Evolutionary conservation across 225 moss, liverwort and hornwort genomes (phyloP).

Genomic region (Thuidium tamariscinum): DNA sequence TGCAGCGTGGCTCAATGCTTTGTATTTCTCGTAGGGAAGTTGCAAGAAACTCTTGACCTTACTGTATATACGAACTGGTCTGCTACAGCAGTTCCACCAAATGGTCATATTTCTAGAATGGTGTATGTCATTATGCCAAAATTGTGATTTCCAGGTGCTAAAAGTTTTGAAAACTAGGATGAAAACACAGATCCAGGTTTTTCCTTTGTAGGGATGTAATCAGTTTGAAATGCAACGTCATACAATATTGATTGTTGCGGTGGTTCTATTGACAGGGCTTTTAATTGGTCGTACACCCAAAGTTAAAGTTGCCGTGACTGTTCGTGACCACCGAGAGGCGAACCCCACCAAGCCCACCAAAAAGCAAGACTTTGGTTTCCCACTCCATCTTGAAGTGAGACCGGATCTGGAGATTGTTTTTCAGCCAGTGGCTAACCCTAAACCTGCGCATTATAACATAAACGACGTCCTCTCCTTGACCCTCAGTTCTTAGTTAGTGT

Average conservation of each 20-base stretch:
- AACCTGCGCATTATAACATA: constrained; percentile 23
- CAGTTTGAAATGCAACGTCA: neutral
- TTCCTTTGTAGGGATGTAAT: neutral
- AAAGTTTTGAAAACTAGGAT: neutral
- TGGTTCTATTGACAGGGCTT: constrained; percentile 10
- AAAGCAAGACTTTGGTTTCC: constrained; percentile 16
- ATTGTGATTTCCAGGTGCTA: neutral
- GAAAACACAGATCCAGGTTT: neutral
- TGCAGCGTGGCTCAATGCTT: neutral
- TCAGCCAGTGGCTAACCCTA: constrained; percentile 39
- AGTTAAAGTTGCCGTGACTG: constrained; percentile 27
- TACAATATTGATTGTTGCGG: neutral
- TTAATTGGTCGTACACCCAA: constrained; percentile 33
- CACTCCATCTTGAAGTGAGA: constrained; percentile 25
- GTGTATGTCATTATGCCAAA: neutral
- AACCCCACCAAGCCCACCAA: constrained; percentile 12
- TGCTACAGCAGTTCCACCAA: neutral
- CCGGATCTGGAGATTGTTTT: constrained; percentile 42
- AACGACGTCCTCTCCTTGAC: constrained; percentile 46
- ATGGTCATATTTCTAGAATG: neutral
- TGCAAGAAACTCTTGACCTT: neutral
- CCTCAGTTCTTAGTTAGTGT: constrained; percentile 24
- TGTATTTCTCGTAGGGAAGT: neutral
- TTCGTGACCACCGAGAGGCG: constrained; percentile 34
- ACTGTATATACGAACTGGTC: neutral